Base-by-base conservation (phyloP, 805 yeast genomes). In the Sugiyamaella floridensis region DNA sequence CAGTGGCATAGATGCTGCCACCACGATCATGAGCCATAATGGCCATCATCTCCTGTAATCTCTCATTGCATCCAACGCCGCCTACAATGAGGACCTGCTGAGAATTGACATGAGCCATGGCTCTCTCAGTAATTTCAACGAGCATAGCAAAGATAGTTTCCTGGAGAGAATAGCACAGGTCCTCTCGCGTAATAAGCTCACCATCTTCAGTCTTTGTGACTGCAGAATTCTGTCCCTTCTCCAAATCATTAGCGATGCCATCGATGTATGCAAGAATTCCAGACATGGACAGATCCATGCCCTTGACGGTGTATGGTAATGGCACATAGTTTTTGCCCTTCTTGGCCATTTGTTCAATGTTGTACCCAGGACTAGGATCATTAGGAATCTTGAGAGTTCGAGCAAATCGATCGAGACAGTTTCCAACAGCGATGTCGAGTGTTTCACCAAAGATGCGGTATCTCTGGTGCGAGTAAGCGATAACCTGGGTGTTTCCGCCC, bases 401-500 rank as follows among this genome's bases (percentile, higher is more conserved):
- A 0, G 99, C 99, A 76, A 93, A 93, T 60, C 99, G 70, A 66
- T 93, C 99, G 48, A 93, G 72, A 70, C 99, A 93, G 68, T 93
- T 93, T 1, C 99, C 99, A 53, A 93, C 89, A 18, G 99, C 99
- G 40, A 93, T 93, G 65, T 93, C 99, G 53, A 93, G 72, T 0
- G 99, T 93, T 67, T 93, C 99, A n/a, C 99, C 99, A 68, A 93
- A 93, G n/a, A 93, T 93, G 59, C 99, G 78, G 70, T 93, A 93
- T 60, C 96, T 69, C 64, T 92, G 96, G 60, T 85, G 86, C 3
- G 96, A 86, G 67, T 93, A 93, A 1, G 99, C 99, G 67, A 93
- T 93, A 18, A 93, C 95, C 67, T 93, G 99, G 1, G 99, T 93
- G 68, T 93, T 93, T 49, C 99, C 99, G 14, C 99, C 99, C 67